Base-by-base conservation (phyloP, 2,329 filamentous ascomycete genomes). In the Rutstroemia sp. region DNA sequence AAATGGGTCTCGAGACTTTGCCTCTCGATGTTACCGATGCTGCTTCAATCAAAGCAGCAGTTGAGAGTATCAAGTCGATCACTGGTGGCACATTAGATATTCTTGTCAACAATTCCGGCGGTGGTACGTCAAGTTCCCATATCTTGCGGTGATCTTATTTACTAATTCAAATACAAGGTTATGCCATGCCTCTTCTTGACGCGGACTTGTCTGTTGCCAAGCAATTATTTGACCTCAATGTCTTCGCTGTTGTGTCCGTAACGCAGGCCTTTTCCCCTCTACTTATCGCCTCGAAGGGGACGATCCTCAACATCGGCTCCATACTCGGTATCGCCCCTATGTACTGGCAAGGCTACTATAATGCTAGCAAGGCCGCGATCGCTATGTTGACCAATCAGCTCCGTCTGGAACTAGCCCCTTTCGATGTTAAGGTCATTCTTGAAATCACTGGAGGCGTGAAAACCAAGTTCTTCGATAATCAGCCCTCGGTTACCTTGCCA, bases 251-350 rank as follows among this genome's bases (percentile, higher is more conserved):
- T 5, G 61, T 71, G 48, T 59, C 62, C 16, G 62, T 69, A n/a
- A 67, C 66, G 9, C 62, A 70, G 48, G 63, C 64, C 8, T 70
- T 71, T 48, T 52, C 64, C 12, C 63, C 67, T 12, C 57, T 71
- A 9, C 54, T 64, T 6, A 61, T 63, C 14, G 34, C 46, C 5
- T 51, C 62, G 1, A 61, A 64, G 49, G 75, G 75, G 19, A 75
- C 70, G 2, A 73, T 76, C 60, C 69, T 77, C n/a, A 73, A 76
- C 52, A 69, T 76, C 58, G 74, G 74, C 39, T 75, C 72, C 17
- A 54, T 70, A 5, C 57, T 57, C 10, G 59, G 58, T 5, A 23
- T 52, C 9, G 19, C 50, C 6, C 62, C 62, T 12, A 14, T 55
- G 16, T 58, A 44, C 9, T 64, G 58, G 55, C 54, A 60, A 57